Evolutionary conservation across 1,139 yeast genomes (phyloP), one percentile per base, ranked within the genome.

Genomic region (Pichia inconspicua): DNA sequence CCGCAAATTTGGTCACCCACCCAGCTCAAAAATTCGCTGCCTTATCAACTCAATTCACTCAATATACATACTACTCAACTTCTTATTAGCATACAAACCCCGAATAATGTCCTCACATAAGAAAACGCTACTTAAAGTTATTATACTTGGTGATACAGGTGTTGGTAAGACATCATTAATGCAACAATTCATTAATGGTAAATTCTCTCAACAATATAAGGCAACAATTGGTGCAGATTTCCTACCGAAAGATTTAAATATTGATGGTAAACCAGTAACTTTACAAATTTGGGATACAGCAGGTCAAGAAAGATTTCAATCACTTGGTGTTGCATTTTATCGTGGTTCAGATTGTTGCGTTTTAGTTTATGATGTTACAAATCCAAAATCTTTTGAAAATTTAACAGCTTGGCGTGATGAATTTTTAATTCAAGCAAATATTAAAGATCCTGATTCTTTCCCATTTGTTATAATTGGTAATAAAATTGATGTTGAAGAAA

Each of bases 341-440:
- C 75, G 98, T 59, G 98, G 98, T 36, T 97, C 98, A 1, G 98
- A 92, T 67, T 92, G 98, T 68, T 92, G 98, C 68, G 97, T 92
- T 10, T 75, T 92, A 53, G 95, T 94, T 58, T 90, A 84, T 66
- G 97, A 90, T 64, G 97, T 92, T 44, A 89, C 95, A 53, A 90
- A 90, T 68, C 84, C 87, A 55, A 89, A 89, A 68, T 86, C 96
- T 7, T 86, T 92, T 66, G 96, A 90, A 64, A 84, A 86, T 59
- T 75, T 92, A 55, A 82, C 87, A 46, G 78, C 87, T 47, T 92
- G 98, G 98, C 81, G 90, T 63, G 97, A 92, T 67, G 97, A 92
- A 68, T 92, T 92, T 64, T 72, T 92, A 55, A 81, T 92, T 48
- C 97, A 92, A 66, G 94, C 96, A 43, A 89, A 88, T 63, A 95